Conservation (phyloP, 106 monocot genomes). For the Dendrobium catenatum region DNA sequence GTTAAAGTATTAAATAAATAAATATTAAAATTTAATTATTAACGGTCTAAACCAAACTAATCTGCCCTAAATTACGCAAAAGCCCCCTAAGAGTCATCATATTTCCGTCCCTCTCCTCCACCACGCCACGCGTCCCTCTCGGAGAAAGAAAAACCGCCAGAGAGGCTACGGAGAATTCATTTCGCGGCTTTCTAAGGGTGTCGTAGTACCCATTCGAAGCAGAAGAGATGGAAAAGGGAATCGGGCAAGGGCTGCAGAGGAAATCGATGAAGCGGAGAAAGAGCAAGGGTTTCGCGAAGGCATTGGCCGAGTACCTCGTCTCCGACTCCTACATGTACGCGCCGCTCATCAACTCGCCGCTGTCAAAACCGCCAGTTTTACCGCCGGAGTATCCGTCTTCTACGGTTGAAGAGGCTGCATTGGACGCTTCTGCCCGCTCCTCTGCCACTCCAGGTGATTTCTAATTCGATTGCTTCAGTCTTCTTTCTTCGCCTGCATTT, state of each 20-base stretch:
- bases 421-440: no score
- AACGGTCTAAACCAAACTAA: no score
- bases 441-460: no score
- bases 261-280: constrained; percentile 20
- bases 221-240: constrained; percentile 17
- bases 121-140: not conserved
- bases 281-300: constrained; percentile 24
- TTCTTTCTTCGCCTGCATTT: no score
- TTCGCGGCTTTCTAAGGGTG: not conserved
- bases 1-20: no score
- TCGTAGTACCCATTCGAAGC: not conserved
- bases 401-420: no score
- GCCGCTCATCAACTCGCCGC: constrained; percentile 26
- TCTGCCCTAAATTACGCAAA: no score
- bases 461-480: no score
- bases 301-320: constrained; percentile 32
- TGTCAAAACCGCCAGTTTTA: no score
- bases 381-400: no score
- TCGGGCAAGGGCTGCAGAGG: constrained; percentile 1
- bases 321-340: constrained; percentile 72
- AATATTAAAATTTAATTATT: no score
- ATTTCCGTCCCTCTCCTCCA: not conserved
- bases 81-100: no score
- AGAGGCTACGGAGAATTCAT: not conserved
- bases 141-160: not conserved